These are phyloP conservation scores for Rhizopus delemar DNA, from an alignment of 371 early-diverging fungal genomes.

Conservation along the genomic window DNA sequence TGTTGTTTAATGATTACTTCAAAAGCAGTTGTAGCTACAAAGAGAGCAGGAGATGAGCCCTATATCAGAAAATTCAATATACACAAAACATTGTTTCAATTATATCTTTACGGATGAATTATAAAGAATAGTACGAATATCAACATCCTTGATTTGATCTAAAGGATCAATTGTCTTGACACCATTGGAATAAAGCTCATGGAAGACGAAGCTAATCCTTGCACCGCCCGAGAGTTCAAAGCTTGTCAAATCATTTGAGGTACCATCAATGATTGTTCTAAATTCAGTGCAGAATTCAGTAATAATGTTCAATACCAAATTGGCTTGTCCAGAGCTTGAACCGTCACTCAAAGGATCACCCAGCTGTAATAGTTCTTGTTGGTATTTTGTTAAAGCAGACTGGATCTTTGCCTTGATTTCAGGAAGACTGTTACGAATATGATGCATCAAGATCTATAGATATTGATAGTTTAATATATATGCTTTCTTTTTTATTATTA, in stretches of 20 bases:
- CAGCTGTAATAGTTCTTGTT: constrained; percentile 79
- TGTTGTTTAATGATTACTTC: constrained; percentile 97
- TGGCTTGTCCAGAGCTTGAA: constrained; percentile 59
- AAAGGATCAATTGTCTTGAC: constrained; percentile 94
- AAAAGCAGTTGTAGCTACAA: constrained; percentile 97
- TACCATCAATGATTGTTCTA: constrained; percentile 92
- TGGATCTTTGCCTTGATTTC: constrained; percentile 97
- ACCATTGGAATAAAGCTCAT: constrained; percentile 92
- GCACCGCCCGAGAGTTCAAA: constrained; percentile 98
- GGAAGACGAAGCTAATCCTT: constrained; percentile 97
- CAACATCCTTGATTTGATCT: constrained; percentile 95
- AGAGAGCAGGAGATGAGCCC: constrained; percentile 95
- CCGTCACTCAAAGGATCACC: constrained; percentile 88
- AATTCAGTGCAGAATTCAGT: constrained; percentile 97
- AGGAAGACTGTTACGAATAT: constrained; percentile 93
- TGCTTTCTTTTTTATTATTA: background rate
- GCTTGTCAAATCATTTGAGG: constrained; percentile 86
- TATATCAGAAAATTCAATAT: constrained; percentile 14
- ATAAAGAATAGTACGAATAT: constrained; percentile 97
- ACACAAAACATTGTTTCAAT: background rate
- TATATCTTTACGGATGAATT: constrained; percentile 86
- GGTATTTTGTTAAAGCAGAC: constrained; percentile 80
- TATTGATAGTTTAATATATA: background rate
- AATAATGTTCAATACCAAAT: constrained; percentile 89
- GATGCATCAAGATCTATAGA: constrained; percentile 92